Conservation (phyloP, 2,329 filamentous ascomycete genomes). For the Ophiostoma quercus region DNA sequence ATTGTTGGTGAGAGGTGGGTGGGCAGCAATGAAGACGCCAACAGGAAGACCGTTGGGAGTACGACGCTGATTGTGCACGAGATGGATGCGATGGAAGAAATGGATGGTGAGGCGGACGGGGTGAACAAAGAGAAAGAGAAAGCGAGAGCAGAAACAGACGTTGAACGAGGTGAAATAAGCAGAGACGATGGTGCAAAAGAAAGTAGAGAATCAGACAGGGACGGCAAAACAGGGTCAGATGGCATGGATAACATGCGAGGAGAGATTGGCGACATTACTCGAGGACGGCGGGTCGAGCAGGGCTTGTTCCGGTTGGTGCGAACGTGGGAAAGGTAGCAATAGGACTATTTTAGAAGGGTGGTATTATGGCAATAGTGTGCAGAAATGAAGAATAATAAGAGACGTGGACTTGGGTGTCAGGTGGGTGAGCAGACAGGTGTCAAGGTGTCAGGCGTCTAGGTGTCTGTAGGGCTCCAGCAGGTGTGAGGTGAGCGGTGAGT, state of each 20-base stretch:
- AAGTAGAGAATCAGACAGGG: background rate
- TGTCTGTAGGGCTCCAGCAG: too few relatives aligned
- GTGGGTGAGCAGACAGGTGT: background rate
- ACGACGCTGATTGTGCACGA: conserved; percentile 3
- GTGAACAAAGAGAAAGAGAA: background rate
- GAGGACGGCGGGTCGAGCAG: conserved; percentile 7
- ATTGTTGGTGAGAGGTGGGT: background rate
- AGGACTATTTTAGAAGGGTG: background rate
- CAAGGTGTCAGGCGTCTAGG: background rate
- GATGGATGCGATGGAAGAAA: background rate
- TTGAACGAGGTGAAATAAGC: background rate
- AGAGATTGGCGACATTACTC: conserved; percentile 11
- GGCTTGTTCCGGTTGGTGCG: conserved; percentile 9
- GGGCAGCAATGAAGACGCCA: background rate
- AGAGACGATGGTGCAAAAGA: background rate
- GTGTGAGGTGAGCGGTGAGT: background rate
- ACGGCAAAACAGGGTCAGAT: conserved; percentile 10
- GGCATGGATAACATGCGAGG: background rate
- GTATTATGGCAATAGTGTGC: background rate
- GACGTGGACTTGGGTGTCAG: background rate
- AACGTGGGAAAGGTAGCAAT: conserved; percentile 6
- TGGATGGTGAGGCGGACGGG: background rate
- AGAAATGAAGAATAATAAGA: background rate
- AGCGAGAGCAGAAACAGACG: background rate
- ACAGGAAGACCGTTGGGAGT: background rate